Base-by-base conservation (phyloP, 2,329 filamentous ascomycete genomes). In the Arthrobotrys musiformis region DNA sequence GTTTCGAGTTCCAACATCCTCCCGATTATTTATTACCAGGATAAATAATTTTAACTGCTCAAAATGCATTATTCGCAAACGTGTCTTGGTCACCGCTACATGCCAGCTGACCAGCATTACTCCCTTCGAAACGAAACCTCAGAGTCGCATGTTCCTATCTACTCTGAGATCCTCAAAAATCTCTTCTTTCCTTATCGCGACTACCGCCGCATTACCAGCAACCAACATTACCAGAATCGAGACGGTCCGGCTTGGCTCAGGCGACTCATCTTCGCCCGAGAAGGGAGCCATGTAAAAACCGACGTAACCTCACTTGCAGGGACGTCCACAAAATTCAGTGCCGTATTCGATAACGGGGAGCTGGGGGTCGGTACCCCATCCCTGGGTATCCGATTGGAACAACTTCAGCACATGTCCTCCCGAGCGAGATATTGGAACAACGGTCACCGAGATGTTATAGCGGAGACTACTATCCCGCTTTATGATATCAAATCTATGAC, bases 321-420 rank as follows among this genome's bases (percentile, higher is more conserved):
- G 17, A 61, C 54, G 4, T 30, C 48, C 0, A 54, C 72, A 19
- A 46, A 42, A 26, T 70, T 64, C 11, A 35, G 35, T 13, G 72
- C 60, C 22, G 26, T 66, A 5, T 70, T 64, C n/a, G 60, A 70
- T 61, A 60, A 46, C 46, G 64, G 64, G 17, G 64, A 76, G 9
- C 28, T 46, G 8, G 24, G 28, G 50, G 28, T 24, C 2, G 48
- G 22, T 7, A 19, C 40, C 13, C 60, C 72, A 37, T 70, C 46
- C 37, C 30, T 76, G 15, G 50, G 62, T 40, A 64, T 76, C 19
- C 72, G 72, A 13, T 60, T 76, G 11, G 72, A 76, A 9, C 52
- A 42, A 26, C 5, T 62, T 3, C 52, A 60, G 13, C 22, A 40
- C 13, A 26, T 6, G 24, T 58, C 64, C 5, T 62, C 54, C 22